Conservation (phyloP, 2,329 filamentous ascomycete genomes). For the Cladosporium sp. region DNA sequence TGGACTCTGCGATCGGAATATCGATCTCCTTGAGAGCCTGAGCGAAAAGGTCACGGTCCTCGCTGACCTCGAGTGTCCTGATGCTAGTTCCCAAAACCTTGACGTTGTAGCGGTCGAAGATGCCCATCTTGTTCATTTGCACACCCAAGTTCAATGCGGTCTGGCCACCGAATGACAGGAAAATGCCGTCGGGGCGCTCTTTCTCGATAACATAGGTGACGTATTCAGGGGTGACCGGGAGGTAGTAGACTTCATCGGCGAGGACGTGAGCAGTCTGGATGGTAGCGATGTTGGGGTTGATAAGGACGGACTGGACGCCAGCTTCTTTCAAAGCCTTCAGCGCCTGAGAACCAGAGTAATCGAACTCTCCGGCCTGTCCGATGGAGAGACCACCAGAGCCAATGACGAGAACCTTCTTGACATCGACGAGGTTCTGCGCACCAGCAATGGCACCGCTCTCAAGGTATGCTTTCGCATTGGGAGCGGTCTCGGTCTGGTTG, state of each 20-base stretch:
- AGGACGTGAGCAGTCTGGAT: slow-evolving; percentile 97
- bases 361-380: slow-evolving; percentile 96
- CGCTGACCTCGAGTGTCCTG: slow-evolving; percentile 87
- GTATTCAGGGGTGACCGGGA: slow-evolving; percentile 96
- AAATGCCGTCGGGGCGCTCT: slow-evolving; percentile 93
- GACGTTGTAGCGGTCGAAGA: slow-evolving; percentile 93
- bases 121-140: slow-evolving; percentile 92
- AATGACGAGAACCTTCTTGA: slow-evolving; percentile 97
- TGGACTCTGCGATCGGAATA: slow-evolving; percentile 95
- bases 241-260: slow-evolving; percentile 96
- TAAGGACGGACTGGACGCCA: slow-evolving; percentile 84
- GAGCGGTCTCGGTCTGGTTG: slow-evolving; percentile 63
- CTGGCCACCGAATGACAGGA: slow-evolving; percentile 95
- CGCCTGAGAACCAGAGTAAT: slow-evolving; percentile 96
- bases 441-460: slow-evolving; percentile 83
- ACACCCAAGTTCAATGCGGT: slow-evolving; percentile 96
- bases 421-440: slow-evolving; percentile 74
- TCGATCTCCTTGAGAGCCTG: slow-evolving; percentile 96
- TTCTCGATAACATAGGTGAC: slow-evolving; percentile 96
- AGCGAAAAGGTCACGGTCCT: slow-evolving; percentile 94
- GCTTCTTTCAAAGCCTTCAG: slow-evolving; percentile 97
- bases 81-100: slow-evolving; percentile 95
- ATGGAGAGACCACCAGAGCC: slow-evolving; percentile 93
- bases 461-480: slow-evolving; percentile 82
- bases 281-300: slow-evolving; percentile 98